Evolutionary conservation across 345 rosid species (phyloP), one percentile per base, ranked within the genome.

Genomic region (Euphorbia tirucalli): DNA sequence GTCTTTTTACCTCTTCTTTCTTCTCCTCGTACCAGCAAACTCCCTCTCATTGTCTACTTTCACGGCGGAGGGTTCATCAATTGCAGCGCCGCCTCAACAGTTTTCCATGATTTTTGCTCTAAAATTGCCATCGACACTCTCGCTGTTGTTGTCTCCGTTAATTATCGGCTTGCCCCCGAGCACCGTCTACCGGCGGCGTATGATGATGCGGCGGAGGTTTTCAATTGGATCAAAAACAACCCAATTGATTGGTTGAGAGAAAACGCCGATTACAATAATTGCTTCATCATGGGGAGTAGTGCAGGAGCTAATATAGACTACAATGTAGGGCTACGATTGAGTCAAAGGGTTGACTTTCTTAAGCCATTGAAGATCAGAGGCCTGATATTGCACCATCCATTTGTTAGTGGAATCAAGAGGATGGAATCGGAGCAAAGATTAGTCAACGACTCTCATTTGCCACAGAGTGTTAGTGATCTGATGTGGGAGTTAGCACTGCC

Each of bases 141-240:
- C 35, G 87, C 78, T 1, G 49, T 86, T 24, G 71, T 90, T 7
- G 85, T 77, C 0, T 84, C 93, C 0, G 75, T 80, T 32, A 83
- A 82, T 0, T 85, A 90, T 71, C 84, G 92, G 3, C 75, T 86
- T 0, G 90, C 92, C 11, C 96, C 96, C 0, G 96, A 88, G 86
- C 75, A 88, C 54, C 86, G 92, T 1, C 85, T 87, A 11, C 96
- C 93, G 8, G 84, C 86, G 21, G 89, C 90, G 27, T 88, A 87
- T 35, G 92, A 89, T 0, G 93, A 91, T 43, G 90, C 87, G 0
- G 6, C 68, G 15, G 93, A 85, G 25, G 85, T 80, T 11, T 50
- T 91, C 54, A 69, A 70, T 5, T 83, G 80, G 82, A 79, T 89
- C 64, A 66, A 30, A 75, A 35, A 65, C 65, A 24, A 37, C 48